Evolutionary conservation across 2,329 filamentous ascomycete genomes (phyloP), one percentile per base, ranked within the genome.

Genomic region (Emericellopsis cladophorae): DNA sequence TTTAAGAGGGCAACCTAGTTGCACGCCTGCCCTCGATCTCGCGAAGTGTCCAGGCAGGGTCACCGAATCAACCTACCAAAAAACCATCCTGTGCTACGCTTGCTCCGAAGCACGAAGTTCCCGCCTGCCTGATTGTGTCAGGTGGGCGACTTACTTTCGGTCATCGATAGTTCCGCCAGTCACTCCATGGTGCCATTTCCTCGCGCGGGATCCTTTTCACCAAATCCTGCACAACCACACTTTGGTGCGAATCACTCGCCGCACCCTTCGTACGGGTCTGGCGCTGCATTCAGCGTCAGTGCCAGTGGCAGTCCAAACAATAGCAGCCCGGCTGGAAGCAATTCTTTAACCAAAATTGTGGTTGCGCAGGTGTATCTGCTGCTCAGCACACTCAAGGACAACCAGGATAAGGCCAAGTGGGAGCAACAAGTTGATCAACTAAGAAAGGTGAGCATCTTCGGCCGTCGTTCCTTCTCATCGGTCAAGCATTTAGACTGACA

Each of bases 281-380:
- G 26, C 26, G 26, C 26, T 29, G 55, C 67, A 55, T 69, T 70
- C 51, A 64, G 67, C 54, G 61, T 74, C 56, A 76, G 71, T 67
- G 69, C 72, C 67, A 71, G 66, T 63, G 72, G 72, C 50, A 77
- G 72, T 61, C 72, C 72, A 52, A 74, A 69, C 64, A 75, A 71
- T 54, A 74, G 65, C 62, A 79, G 74, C 62, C 74, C 74, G 56
- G 78, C 72, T 54, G 72, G 72, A 61, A 68, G 66, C 49, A 76
- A 64, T 57, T 81, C 81, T 56, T 72, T 96, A 53, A 84, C 84
- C 46, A 95, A 93, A 66, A 92, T 98, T 61, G 88, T 92, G 53
- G 81, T 95, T 55, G 88, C 92, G 49, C 92, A 98, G 69, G 80
- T 96, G 50, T 94, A 92, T 66, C 79, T 98, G 48, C 76, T 98